Evolutionary conservation across 1,284 basidiomycete genomes (phyloP).

Genomic region (Microbotryum intermedium): DNA sequence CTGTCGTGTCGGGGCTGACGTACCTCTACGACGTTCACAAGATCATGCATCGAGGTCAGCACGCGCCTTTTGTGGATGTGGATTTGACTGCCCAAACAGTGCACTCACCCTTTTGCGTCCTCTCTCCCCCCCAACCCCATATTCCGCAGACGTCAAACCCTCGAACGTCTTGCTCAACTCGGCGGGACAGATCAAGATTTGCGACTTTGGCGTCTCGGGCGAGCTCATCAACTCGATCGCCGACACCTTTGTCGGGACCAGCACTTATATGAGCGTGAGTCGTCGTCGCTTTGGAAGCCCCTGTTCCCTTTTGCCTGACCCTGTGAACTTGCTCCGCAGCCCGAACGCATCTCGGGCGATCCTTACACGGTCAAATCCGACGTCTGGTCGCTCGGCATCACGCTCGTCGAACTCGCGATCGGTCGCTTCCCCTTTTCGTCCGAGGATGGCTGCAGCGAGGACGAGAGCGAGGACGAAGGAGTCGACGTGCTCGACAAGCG

Average conservation of each 20-base stretch:
- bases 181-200: slow-evolving; percentile 90
- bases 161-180: slow-evolving; percentile 95
- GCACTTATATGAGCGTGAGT: slow-evolving; percentile 97
- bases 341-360: slow-evolving; percentile 96
- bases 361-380: slow-evolving; percentile 97
- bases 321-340: slow-evolving; percentile 47
- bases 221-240: slow-evolving; percentile 98
- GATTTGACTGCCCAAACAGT: not conserved
- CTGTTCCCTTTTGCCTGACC: slow-evolving; percentile 2
- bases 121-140: not conserved
- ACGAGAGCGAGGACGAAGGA: slow-evolving; percentile 44
- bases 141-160: slow-evolving; percentile 81
- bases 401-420: slow-evolving; percentile 84
- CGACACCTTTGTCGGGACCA: slow-evolving; percentile 97
- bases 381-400: slow-evolving; percentile 93
- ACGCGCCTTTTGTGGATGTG: not conserved
- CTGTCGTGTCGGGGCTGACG: slow-evolving; percentile 86
- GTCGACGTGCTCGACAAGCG: slow-evolving; percentile 41
- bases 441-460: slow-evolving; percentile 39
- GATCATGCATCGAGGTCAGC: slow-evolving; percentile 94
- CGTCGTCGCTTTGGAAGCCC: too few species aligned
- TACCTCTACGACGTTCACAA: slow-evolving; percentile 98
- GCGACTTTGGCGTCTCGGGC: slow-evolving; percentile 97
- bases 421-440: slow-evolving; percentile 82
- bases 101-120: not conserved